Conservation (phyloP, 2,329 filamentous ascomycete species). For the Xylariomycetidae sp. region DNA sequence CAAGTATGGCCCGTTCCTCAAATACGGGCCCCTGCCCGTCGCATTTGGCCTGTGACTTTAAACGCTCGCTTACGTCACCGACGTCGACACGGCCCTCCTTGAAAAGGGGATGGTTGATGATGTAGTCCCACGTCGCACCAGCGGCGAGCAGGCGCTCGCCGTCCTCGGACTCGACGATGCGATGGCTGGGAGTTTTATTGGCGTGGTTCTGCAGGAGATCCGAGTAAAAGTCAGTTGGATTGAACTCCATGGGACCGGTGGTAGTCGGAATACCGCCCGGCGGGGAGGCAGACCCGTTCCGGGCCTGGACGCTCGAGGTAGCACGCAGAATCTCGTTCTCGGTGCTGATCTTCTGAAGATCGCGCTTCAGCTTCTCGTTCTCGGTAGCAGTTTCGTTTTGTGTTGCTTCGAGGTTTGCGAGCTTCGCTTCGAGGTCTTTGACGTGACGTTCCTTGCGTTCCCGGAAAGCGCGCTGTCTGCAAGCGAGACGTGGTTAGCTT, state of each 20-base stretch:
- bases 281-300: conserved; percentile 36
- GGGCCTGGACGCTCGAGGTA: conserved; percentile 49
- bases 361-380: conserved; percentile 80
- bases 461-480: conserved; percentile 88
- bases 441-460: conserved; percentile 94
- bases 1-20: conserved; percentile 66
- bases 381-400: conserved; percentile 70
- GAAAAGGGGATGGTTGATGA: conserved; percentile 75
- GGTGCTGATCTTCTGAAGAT: conserved; percentile 77
- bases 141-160: conserved; percentile 69
- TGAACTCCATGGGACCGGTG: conserved; percentile 67
- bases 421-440: conserved; percentile 84
- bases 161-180: conserved; percentile 60
- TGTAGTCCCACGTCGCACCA: conserved; percentile 83
- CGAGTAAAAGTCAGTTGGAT: conserved; percentile 67
- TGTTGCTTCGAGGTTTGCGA: conserved; percentile 70
- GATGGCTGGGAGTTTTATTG: conserved; percentile 62
- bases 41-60: conserved; percentile 72
- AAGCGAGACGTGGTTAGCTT: conserved; percentile 3
- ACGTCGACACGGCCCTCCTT: conserved; percentile 76
- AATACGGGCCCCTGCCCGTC: conserved; percentile 89
- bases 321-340: conserved; percentile 92
- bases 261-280: conserved; percentile 43
- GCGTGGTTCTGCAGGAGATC: conserved; percentile 57
- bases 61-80: conserved; percentile 69